Base-by-base conservation (phyloP, 2,329 filamentous ascomycete genomes). In the Xylaria sp. region DNA sequence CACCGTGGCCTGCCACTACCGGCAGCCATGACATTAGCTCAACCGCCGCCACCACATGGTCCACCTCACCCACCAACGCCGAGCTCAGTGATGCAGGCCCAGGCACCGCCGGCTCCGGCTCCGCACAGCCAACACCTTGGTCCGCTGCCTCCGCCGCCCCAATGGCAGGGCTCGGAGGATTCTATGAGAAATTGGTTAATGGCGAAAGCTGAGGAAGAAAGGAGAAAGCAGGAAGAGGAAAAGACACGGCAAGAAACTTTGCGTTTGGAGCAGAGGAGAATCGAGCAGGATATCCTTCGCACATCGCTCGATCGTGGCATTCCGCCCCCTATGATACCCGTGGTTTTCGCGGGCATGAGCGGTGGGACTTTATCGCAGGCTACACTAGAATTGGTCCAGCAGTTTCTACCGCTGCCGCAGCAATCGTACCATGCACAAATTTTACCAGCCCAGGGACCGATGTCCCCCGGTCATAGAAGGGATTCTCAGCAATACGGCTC, bases 161-260 rank as follows among this genome's bases (percentile, higher is more conserved):
- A 87, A 73, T 90, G 88, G 84, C 85, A 89, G 71, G 84, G 83
- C 48, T 81, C 84, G 33, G 89, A 91, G 70, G 89, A 92, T 37
- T 84, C 87, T 2, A 90, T 91, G 87, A 86, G 84, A 64, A 84
- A 82, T 56, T 93, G 90, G 90, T 78, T 92, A 21, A 77, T 84
- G 56, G 87, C 90, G 54, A 91, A 88, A 74, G 80, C 86, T 0
- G 90, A 93, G 74, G 90, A 93, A 72, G 90, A 93, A 71, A 86
- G 83, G 71, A 83, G 87, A 63, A 87, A 79, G 72, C 90, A 92
- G 76, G 90, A 93, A 75, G 89, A 92, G 75, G 89, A 92, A 75
- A 89, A 83, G 69, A 86, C 84, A 21, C 79, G 80, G 43, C 85
- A 87, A 69, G 90, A 92, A 75, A 79, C 80, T 31, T 76, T 91